Percentiles rank a stretch among this genome's conserved stretches.
Evolutionary conservation across 148 eudicot genomes (phyloP).

Genomic region (Rhododendron ferrugineum): DNA sequence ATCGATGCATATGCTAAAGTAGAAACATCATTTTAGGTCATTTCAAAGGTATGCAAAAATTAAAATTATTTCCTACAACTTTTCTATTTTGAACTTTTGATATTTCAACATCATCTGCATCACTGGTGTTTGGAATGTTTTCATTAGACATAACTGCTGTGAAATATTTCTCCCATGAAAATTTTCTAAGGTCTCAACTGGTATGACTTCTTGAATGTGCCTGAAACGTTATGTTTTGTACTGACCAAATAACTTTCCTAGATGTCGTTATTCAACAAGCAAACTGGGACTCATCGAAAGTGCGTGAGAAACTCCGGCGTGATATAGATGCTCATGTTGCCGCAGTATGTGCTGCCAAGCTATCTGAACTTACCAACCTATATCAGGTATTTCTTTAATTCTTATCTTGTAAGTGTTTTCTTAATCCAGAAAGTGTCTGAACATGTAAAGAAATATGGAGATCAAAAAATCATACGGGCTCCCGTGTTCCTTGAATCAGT

Average conservation of each 20-base stretch:
- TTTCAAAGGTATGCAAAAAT: background rate
- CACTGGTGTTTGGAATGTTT: background rate
- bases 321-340: constrained; percentile 82
- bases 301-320: constrained; percentile 67
- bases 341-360: constrained; percentile 69
- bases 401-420: background rate
- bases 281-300: constrained; percentile 81
- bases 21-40: background rate
- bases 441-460: background rate
- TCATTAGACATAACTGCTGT: background rate
- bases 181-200: background rate
- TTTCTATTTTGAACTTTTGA: background rate
- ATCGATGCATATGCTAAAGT: background rate
- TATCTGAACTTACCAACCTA: constrained; percentile 70
- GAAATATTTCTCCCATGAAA: background rate
- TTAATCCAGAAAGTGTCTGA: background rate
- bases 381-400: constrained; percentile 60
- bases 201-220: background rate
- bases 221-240: background rate
- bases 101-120: background rate
- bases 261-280: constrained; percentile 72
- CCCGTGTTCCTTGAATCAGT: background rate
- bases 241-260: constrained; percentile 18
- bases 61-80: background rate
- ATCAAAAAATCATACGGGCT: background rate